These are phyloP conservation scores for Dipodascus geniculatus DNA, from an alignment of 805 yeast species.

Conservation along the genomic window DNA sequence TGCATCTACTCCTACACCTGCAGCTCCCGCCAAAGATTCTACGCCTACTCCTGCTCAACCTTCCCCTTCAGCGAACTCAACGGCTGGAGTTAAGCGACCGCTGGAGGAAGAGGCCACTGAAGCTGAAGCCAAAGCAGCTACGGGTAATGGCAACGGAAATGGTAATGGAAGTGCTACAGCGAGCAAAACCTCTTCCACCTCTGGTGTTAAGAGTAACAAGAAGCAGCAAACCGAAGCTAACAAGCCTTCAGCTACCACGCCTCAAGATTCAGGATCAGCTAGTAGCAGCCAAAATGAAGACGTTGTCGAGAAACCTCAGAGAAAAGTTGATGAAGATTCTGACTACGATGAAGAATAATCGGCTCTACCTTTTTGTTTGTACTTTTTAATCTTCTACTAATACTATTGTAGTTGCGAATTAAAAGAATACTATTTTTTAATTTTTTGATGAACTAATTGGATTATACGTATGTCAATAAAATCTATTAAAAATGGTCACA, in stretches of 20 bases:
- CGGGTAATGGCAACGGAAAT: neutral
- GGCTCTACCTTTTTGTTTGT: neutral
- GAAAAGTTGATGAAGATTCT: constrained; percentile 35
- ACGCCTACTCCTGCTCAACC: neutral
- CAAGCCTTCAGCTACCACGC: constrained; percentile 2
- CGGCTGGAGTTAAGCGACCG: neutral
- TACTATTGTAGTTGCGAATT: neutral
- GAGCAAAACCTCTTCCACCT: neutral
- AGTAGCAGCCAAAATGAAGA: constrained; percentile 1
- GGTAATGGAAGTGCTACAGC: neutral
- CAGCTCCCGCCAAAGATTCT: neutral
- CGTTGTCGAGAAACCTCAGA: constrained; percentile 19
- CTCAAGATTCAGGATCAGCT: neutral
- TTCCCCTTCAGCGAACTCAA: neutral
- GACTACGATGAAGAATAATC: constrained; percentile 31
- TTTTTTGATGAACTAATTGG: too few relatives aligned
- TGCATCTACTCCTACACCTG: neutral
- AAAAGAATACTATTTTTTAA: neutral
- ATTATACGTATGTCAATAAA: too few relatives aligned
- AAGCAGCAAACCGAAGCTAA: neutral
- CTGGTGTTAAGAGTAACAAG: neutral
- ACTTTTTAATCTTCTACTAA: too few relatives aligned
- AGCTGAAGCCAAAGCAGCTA: neutral
- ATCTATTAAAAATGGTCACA: too few relatives aligned
- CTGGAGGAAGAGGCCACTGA: neutral